phyloP scores from a whole-genome alignment of 2,329 filamentous ascomycete genomes.

The Fusarium mangiferae region DNA sequence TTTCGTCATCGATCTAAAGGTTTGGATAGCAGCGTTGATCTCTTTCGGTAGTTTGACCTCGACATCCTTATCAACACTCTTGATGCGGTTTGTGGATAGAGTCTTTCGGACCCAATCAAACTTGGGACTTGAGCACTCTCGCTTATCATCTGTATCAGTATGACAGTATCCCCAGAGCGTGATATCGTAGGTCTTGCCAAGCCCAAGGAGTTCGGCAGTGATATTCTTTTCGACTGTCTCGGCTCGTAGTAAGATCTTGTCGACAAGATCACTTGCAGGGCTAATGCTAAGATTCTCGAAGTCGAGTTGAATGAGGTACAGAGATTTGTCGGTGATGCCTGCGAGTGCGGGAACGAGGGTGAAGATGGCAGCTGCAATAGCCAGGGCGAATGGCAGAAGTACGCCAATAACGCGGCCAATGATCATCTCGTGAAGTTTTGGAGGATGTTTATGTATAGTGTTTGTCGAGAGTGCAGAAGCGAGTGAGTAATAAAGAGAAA shows the following conservation, averaged over 20 bases:
- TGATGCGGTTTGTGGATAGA: neutral
- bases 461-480: neutral
- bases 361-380: neutral
- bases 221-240: neutral
- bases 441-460: rapidly evolving
- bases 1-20: neutral
- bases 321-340: neutral
- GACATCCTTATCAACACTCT: neutral
- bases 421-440: neutral
- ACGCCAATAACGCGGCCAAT: neutral
- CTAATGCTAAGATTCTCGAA: neutral
- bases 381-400: neutral
- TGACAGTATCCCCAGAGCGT: neutral
- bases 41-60: neutral
- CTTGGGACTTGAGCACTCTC: neutral
- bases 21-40: neutral
- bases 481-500: neutral
- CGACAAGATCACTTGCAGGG: neutral
- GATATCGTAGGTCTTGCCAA: neutral
- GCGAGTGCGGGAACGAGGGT: neutral
- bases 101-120: neutral
- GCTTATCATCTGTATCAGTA: neutral
- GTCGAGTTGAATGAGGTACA: neutral
- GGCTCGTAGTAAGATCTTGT: neutral
- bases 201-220: neutral